Evolutionary conservation across 805 yeast genomes (phyloP).

Genomic region (Torulaspora delbrueckii): DNA sequence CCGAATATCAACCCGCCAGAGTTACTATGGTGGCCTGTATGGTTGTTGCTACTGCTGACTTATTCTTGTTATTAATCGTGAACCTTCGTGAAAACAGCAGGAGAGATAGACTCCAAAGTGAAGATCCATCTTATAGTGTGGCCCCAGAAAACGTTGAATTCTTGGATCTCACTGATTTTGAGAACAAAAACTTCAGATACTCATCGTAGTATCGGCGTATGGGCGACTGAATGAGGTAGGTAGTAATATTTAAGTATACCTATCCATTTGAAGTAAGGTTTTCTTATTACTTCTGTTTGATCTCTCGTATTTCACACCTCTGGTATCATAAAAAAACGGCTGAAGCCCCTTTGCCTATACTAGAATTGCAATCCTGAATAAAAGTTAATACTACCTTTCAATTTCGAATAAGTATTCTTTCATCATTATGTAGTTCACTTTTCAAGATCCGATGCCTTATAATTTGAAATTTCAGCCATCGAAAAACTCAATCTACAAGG

Average conservation of each 20-base stretch:
- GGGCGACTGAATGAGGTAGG: no score
- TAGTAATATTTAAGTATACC: no score
- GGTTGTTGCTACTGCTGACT: constrained; percentile 36
- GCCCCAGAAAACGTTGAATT: constrained; percentile 33
- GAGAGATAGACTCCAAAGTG: constrained; percentile 36
- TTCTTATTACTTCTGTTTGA: no score
- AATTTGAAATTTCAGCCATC: not conserved
- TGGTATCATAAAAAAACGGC: no score
- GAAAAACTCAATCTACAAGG: not conserved
- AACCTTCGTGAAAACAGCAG: constrained; percentile 40
- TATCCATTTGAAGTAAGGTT: no score
- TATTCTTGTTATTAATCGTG: constrained; percentile 30
- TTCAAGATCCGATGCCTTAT: not conserved
- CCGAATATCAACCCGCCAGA: constrained; percentile 53
- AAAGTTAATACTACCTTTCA: no score
- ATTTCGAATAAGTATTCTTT: no score
- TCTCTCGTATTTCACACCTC: no score
- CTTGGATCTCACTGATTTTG: constrained; percentile 43
- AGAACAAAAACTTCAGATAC: constrained; percentile 42
- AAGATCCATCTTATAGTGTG: constrained; percentile 5
- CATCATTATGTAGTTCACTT: not conserved
- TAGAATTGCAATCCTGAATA: no score
- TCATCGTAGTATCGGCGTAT: not conserved
- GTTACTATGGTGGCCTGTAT: constrained; percentile 47
- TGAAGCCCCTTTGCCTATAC: no score